Percentiles rank a stretch among this genome's conserved stretches.
phyloP scores from a whole-genome alignment of 768 basidiomycete genomes.

The Suillus subaureus region DNA sequence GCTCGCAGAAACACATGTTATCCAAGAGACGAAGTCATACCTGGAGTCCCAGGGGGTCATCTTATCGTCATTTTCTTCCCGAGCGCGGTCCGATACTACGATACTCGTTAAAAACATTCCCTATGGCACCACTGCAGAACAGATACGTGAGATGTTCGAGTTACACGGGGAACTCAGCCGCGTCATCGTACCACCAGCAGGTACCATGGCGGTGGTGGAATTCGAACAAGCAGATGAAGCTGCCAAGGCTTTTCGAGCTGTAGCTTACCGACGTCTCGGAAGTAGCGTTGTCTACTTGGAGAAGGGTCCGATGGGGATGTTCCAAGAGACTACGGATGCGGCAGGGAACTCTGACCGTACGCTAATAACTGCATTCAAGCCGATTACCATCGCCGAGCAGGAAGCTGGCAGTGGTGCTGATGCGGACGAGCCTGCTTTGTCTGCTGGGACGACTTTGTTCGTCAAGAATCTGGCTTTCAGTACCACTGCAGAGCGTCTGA shows the following conservation, averaged over 20 bases:
- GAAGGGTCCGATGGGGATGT: conserved; percentile 88
- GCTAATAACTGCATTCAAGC: conserved; percentile 25
- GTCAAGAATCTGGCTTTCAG: conserved; percentile 95
- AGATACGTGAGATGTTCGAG: conserved; percentile 81
- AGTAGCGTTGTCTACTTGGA: conserved; percentile 92
- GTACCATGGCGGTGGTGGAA: conserved; percentile 92
- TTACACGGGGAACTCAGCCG: conserved; percentile 70
- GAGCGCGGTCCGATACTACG: conserved; percentile 69
- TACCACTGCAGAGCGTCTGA: conserved; percentile 78
- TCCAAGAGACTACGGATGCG: conserved; percentile 39
- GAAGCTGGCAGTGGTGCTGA: conserved; percentile 32
- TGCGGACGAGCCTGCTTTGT: conserved; percentile 48
- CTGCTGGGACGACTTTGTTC: conserved; percentile 82
- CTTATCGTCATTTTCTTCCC: conserved; percentile 55
- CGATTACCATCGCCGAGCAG: conserved; percentile 49
- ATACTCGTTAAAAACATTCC: conserved; percentile 98
- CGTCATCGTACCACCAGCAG: conserved; percentile 86
- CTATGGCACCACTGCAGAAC: conserved; percentile 75
- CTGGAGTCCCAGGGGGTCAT: conserved; percentile 78
- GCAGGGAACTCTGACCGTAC: conserved; percentile 28
- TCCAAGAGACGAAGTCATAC: conserved; percentile 91
- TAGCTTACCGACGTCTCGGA: conserved; percentile 86
- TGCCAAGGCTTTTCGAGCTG: conserved; percentile 70
- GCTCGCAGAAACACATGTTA: conserved; percentile 94
- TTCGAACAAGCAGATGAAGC: conserved; percentile 76